A percentile compares a stretch with the other conserved stretches of the same genome.
phyloP scores from a whole-genome alignment of 257 asterid genomes.

The Plantago elongata region DNA sequence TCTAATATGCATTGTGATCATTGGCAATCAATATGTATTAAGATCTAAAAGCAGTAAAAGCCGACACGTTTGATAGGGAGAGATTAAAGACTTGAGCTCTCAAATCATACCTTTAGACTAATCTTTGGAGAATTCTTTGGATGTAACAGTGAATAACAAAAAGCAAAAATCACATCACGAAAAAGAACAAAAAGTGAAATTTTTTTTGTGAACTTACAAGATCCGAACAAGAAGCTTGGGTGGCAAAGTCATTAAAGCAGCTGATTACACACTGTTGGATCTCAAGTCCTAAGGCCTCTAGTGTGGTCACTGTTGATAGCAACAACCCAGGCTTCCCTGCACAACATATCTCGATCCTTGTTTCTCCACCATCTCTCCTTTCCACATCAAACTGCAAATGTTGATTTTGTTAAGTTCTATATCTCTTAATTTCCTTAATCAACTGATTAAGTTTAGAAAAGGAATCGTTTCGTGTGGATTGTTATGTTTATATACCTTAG shows the following conservation, averaged over 20 bases:
- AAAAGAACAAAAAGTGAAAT: background rate
- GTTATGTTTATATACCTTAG: slow-evolving; percentile 40
- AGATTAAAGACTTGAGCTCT: no score
- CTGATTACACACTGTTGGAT: slow-evolving; percentile 74
- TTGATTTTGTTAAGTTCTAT: no score
- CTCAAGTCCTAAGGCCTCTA: slow-evolving; percentile 70
- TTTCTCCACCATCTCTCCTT: slow-evolving; percentile 44
- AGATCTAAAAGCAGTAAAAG: no score
- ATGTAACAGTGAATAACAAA: background rate
- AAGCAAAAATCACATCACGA: background rate
- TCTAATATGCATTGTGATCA: no score
- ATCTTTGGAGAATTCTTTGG: no score
- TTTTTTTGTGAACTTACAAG: slow-evolving; percentile 5
- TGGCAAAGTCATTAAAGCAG: slow-evolving; percentile 61
- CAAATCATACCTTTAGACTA: no score
- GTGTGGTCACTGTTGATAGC: slow-evolving; percentile 64
- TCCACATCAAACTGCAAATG: slow-evolving; percentile 66
- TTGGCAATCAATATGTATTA: no score
- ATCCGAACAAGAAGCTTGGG: slow-evolving; percentile 65
- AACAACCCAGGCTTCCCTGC: slow-evolving; percentile 58
- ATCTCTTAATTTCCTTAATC: no score
- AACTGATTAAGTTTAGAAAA: no score
- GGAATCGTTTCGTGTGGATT: no score
- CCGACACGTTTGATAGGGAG: no score
- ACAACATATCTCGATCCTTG: slow-evolving; percentile 53